phyloP scores from a whole-genome alignment of 805 yeast genomes.

The Saccharomycopsis malanga region DNA sequence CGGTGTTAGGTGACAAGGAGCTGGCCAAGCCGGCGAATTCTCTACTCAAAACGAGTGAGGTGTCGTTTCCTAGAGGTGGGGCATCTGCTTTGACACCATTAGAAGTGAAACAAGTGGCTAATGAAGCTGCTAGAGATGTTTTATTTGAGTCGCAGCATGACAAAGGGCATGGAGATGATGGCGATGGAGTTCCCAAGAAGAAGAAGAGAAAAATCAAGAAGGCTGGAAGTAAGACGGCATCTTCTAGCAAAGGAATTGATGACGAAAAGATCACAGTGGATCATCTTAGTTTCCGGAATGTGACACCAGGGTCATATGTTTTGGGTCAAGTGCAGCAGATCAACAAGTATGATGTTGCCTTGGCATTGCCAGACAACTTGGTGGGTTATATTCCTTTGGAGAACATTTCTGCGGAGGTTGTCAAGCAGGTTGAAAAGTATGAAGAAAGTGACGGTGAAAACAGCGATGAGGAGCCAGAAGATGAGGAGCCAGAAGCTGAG shows the following conservation, averaged over 20 bases:
- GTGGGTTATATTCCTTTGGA: constrained; percentile 75
- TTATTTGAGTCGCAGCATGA: constrained; percentile 42
- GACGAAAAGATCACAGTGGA: constrained; percentile 43
- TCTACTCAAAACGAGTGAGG: constrained; percentile 31
- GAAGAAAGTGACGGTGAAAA: constrained; percentile 44
- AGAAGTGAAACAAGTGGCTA: constrained; percentile 87
- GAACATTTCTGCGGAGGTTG: constrained; percentile 57
- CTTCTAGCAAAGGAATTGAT: constrained; percentile 24
- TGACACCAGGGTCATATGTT: constrained; percentile 65
- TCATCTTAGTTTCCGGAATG: constrained; percentile 50
- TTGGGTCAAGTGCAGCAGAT: constrained; percentile 70
- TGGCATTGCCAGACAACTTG: constrained; percentile 75
- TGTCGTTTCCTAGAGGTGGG: constrained; percentile 92
- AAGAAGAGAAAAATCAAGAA: constrained; percentile 34
- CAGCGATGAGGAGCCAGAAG: constrained; percentile 35
- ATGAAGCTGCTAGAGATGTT: constrained; percentile 86
- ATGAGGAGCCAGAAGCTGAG: constrained; percentile 28
- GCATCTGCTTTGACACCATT: constrained; percentile 76
- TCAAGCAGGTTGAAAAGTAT: constrained; percentile 47
- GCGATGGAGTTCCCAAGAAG: constrained; percentile 13
- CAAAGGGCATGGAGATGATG: constrained; percentile 20
- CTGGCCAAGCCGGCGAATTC: constrained; percentile 23
- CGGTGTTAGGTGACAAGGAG: too few relatives aligned
- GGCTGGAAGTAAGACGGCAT: constrained; percentile 23
- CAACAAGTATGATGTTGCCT: constrained; percentile 52